Evolutionary conservation across 371 early-diverging fungal genomes (phyloP).

Genomic region (Capniomyces stellatus): DNA sequence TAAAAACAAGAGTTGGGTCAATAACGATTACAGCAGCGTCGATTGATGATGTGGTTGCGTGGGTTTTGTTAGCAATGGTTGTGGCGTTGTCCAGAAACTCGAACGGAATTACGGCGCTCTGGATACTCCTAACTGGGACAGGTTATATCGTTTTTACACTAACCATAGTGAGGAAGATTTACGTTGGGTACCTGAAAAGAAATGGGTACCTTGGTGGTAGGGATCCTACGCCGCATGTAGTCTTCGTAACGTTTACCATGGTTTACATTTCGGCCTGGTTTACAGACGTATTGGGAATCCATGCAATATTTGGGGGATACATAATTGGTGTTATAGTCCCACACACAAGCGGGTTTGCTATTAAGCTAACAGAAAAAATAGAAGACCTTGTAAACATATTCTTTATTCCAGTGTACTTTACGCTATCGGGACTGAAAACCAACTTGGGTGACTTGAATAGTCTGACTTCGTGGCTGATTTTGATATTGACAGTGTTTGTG

Average conservation of each 20-base stretch:
- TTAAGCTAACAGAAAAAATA: constrained; percentile 72
- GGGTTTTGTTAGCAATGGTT: constrained; percentile 64
- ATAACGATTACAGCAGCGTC: constrained; percentile 72
- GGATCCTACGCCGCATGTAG: constrained; percentile 32
- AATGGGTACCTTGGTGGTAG: constrained; percentile 16
- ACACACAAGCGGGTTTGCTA: constrained; percentile 70
- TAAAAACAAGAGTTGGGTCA: constrained; percentile 63
- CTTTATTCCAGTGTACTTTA: constrained; percentile 81
- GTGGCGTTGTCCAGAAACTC: constrained; percentile 52
- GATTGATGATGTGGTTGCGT: constrained; percentile 72
- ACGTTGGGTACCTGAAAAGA: constrained; percentile 12
- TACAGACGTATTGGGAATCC: constrained; percentile 72
- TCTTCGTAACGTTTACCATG: constrained; percentile 41
- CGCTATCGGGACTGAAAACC: constrained; percentile 79
- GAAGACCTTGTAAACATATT: constrained; percentile 78
- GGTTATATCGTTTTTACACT: constrained; percentile 43
- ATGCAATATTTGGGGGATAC: constrained; percentile 86
- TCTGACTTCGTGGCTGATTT: constrained; percentile 55
- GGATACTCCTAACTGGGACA: constrained; percentile 40
- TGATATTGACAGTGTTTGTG: constrained; percentile 48
- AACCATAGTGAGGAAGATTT: constrained; percentile 34
- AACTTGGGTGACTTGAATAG: constrained; percentile 53
- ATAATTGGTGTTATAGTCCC: constrained; percentile 72
- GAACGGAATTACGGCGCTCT: constrained; percentile 42
- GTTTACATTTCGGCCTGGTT: constrained; percentile 54